Evolutionary conservation across 2,329 filamentous ascomycete genomes (phyloP).

Genomic region (Claviceps sp.): DNA sequence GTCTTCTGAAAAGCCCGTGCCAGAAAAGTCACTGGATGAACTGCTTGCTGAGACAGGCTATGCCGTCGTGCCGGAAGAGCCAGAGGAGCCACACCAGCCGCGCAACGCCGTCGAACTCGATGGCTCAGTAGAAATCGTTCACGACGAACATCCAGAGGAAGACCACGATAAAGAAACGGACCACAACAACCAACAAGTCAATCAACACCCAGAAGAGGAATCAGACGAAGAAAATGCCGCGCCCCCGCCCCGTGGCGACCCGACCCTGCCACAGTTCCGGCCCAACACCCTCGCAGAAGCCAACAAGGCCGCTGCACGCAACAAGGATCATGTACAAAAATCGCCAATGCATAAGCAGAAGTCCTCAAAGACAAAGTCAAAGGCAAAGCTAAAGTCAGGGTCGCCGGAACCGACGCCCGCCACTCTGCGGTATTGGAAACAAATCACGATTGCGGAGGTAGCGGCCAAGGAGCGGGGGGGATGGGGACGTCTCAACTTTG

Average conservation of each 20-base stretch:
- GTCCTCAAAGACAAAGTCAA: neutral
- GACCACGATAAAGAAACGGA: constrained; percentile 2
- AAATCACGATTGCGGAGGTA: constrained; percentile 50
- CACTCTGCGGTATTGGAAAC: constrained; percentile 35
- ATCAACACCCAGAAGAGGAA: neutral
- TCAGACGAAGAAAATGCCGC: constrained; percentile 12
- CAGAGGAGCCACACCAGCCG: constrained; percentile 10
- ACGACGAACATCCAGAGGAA: constrained; percentile 9
- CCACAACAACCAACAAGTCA: neutral
- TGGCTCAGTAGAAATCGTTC: constrained; percentile 12
- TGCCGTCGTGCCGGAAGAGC: constrained; percentile 20
- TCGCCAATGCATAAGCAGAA: neutral
- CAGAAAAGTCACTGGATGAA: constrained; percentile 18
- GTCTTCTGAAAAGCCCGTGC: neutral
- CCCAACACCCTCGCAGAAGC: constrained; percentile 32
- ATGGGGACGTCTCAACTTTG: constrained; percentile 61
- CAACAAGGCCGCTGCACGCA: constrained; percentile 4
- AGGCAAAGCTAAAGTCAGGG: too few species aligned
- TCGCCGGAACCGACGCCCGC: constrained; percentile 13
- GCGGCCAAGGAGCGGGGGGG: constrained; percentile 63
- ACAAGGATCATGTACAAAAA: neutral
- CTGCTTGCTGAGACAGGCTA: constrained; percentile 33
- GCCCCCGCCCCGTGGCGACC: constrained; percentile 31
- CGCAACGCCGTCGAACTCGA: constrained; percentile 22
- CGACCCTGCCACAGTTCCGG: constrained; percentile 55